These are phyloP conservation scores for Mrakia blollopis DNA, from an alignment of 768 basidiomycete species.

Conservation along the genomic window DNA sequence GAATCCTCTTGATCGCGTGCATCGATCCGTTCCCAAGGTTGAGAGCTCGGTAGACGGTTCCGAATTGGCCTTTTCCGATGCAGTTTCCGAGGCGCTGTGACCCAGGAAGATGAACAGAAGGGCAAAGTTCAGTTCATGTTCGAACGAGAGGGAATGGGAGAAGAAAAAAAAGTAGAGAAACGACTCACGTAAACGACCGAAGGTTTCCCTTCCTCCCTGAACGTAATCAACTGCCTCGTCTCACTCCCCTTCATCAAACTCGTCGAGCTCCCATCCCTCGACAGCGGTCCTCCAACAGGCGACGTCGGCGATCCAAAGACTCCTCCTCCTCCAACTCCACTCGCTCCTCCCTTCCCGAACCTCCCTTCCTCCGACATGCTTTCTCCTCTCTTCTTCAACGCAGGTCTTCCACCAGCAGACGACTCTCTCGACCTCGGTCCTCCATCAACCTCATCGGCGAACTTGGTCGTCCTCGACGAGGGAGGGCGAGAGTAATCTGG, in stretches of 20 bases:
- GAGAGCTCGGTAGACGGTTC: constrained; percentile 88
- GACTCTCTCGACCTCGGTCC: background rate
- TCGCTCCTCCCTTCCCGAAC: constrained; percentile 5
- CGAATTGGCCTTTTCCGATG: constrained; percentile 95
- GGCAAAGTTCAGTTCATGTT: background rate
- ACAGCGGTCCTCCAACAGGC: background rate
- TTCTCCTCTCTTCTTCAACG: constrained; percentile 10
- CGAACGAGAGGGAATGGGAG: background rate
- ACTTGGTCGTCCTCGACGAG: constrained; percentile 14
- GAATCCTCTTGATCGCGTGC: constrained; percentile 98
- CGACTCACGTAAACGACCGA: constrained; percentile 29
- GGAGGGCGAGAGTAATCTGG: constrained; percentile 5
- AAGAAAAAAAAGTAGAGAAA: background rate
- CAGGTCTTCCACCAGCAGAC: background rate
- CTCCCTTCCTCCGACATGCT: constrained; percentile 18
- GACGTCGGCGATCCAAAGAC: background rate
- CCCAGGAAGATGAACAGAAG: background rate
- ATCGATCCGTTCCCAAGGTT: constrained; percentile 92
- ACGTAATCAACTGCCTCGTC: constrained; percentile 23
- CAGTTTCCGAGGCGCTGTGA: constrained; percentile 91
- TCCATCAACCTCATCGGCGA: background rate
- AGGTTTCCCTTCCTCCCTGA: constrained; percentile 28
- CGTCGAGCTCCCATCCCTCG: constrained; percentile 1
- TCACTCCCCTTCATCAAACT: constrained; percentile 11
- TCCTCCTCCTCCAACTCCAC: background rate